phyloP scores from a whole-genome alignment of 169 alveolate species.

The Cryptosporidium andersoni region DNA sequence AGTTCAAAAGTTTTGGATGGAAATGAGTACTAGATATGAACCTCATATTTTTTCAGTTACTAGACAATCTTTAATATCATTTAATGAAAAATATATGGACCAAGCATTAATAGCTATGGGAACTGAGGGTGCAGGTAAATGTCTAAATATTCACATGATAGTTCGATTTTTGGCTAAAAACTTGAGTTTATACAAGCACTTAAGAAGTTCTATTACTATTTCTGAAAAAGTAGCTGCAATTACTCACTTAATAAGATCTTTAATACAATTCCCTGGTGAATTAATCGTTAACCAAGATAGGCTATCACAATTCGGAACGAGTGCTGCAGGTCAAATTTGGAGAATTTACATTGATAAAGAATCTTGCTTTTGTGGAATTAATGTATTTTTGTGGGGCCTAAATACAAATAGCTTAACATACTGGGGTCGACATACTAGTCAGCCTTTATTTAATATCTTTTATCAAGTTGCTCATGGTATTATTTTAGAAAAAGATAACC shows the following conservation, averaged over 20 bases:
- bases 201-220: slow-evolving; percentile 48
- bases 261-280: slow-evolving; percentile 64
- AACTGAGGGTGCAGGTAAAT: slow-evolving; percentile 43
- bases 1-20: slow-evolving; percentile 65
- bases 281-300: slow-evolving; percentile 8
- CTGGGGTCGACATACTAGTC: slow-evolving; percentile 13
- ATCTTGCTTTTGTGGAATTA: slow-evolving; percentile 31
- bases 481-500: slow-evolving; percentile 42
- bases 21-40: slow-evolving; percentile 62
- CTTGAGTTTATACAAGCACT: slow-evolving; percentile 50
- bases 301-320: slow-evolving; percentile 25
- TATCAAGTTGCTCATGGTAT: slow-evolving; percentile 67
- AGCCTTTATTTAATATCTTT: slow-evolving; percentile 40
- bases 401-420: slow-evolving; percentile 37
- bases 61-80: slow-evolving; percentile 40
- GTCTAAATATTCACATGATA: slow-evolving; percentile 55
- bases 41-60: slow-evolving; percentile 63
- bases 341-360: slow-evolving; percentile 58
- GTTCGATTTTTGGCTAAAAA: slow-evolving; percentile 50
- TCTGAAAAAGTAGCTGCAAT: slow-evolving; percentile 44
- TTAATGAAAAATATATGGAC: slow-evolving; percentile 44
- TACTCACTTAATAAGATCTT: slow-evolving; percentile 50
- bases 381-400: slow-evolving; percentile 43
- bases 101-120: slow-evolving; percentile 59
- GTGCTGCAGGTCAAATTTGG: slow-evolving; percentile 57